Conservation (phyloP, 2,329 filamentous ascomycete species). For the Fusarium pilosicola region DNA sequence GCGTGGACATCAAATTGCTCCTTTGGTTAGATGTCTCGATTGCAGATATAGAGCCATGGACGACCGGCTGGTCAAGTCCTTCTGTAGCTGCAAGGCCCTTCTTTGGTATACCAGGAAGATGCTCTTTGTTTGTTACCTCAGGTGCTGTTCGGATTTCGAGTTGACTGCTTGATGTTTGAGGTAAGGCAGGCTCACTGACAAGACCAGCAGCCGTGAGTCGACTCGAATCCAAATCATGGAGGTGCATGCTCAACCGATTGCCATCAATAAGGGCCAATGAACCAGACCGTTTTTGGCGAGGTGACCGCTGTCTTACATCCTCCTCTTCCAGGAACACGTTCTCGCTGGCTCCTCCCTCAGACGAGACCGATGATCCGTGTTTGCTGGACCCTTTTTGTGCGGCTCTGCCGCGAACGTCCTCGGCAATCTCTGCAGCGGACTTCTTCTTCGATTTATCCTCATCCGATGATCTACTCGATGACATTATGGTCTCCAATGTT, state of each 20-base stretch:
- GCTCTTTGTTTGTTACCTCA: slow-evolving; percentile 42
- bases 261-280: slow-evolving; percentile 53
- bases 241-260: slow-evolving; percentile 47
- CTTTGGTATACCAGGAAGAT: slow-evolving; percentile 18
- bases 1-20: slow-evolving; percentile 50
- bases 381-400: slow-evolving; percentile 50
- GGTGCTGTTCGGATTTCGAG: slow-evolving; percentile 57
- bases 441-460: slow-evolving; percentile 71
- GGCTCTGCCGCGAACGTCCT: slow-evolving; percentile 63
- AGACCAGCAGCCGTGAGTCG: slow-evolving; percentile 55
- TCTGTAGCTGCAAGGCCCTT: slow-evolving; percentile 31
- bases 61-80: slow-evolving; percentile 42
- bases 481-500: slow-evolving; percentile 74
- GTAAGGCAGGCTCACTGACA: slow-evolving; percentile 65
- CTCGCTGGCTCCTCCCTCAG: slow-evolving; percentile 45
- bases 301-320: slow-evolving; percentile 29
- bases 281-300: slow-evolving; percentile 43
- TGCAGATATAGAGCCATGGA: slow-evolving; percentile 44
- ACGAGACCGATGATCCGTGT: slow-evolving; percentile 47
- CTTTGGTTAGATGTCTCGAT: slow-evolving; percentile 37
- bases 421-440: slow-evolving; percentile 65
- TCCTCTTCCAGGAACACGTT: slow-evolving; percentile 34
- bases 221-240: slow-evolving; percentile 45
- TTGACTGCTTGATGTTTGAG: slow-evolving; percentile 65
- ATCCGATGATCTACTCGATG: slow-evolving; percentile 70